A percentile compares a stretch with the other conserved stretches of the same genome.
Conservation (phyloP, 495 filamentous ascomycete species). For the Talaromyces ruber region DNA sequence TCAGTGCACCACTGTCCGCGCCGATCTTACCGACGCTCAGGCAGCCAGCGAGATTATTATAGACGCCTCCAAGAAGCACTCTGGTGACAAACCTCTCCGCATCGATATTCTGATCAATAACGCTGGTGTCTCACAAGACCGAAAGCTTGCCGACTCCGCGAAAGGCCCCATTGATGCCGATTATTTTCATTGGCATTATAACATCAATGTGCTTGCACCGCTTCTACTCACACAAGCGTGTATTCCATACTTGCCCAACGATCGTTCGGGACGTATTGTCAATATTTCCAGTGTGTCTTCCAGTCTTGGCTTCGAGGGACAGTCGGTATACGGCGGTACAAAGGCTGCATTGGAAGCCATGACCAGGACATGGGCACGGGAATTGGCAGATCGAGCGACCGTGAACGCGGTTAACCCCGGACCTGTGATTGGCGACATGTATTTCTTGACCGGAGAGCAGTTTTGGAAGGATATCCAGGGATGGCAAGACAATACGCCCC, state of each 20-base stretch:
- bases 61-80: conserved; percentile 37
- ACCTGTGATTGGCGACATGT: conserved; percentile 78
- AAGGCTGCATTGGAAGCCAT: conserved; percentile 89
- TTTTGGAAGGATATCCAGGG: conserved; percentile 49
- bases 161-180: conserved; percentile 35
- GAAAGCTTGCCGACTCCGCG: conserved; percentile 46
- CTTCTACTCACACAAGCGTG: conserved; percentile 70
- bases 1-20: conserved; percentile 44
- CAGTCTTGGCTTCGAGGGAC: conserved; percentile 56
- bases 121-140: conserved; percentile 60
- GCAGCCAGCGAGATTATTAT: conserved; percentile 24
- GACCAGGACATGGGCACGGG: conserved; percentile 81
- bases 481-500: conserved; percentile 61
- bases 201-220: conserved; percentile 78
- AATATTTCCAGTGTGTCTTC: conserved; percentile 69
- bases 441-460: conserved; percentile 38
- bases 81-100: conserved; percentile 44
- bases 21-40: conserved; percentile 43
- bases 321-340: conserved; percentile 78
- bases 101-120: conserved; percentile 91
- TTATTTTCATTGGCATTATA: conserved; percentile 64
- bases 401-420: conserved; percentile 89
- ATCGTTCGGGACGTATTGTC: conserved; percentile 71
- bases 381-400: conserved; percentile 67
- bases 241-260: conserved; percentile 58